These are phyloP conservation scores for Lithohypha guttulata DNA, from an alignment of 2,329 filamentous ascomycete genomes.

Conservation along the genomic window DNA sequence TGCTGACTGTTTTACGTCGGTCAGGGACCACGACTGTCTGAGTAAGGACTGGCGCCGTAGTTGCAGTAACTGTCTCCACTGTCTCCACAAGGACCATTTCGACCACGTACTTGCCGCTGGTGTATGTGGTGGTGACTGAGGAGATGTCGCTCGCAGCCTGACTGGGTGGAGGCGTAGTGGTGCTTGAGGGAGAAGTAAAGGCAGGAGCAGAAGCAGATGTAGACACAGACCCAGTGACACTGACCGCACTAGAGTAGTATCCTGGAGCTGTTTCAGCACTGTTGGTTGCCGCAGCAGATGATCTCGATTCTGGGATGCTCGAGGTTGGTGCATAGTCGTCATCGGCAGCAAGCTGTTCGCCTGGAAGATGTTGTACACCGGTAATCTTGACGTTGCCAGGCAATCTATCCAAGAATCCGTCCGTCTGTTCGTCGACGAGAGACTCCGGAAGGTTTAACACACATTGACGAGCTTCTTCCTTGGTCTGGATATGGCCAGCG, in stretches of 20 bases:
- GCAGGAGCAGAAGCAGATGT: conserved; percentile 2
- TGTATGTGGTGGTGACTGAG: conserved; percentile 9
- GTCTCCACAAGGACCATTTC: conserved; percentile 6
- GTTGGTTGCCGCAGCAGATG: not conserved
- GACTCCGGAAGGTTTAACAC: not conserved
- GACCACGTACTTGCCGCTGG: conserved; percentile 8
- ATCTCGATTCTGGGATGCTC: not conserved
- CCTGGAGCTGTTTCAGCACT: not conserved
- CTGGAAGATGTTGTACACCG: conserved; percentile 6
- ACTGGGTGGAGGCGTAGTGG: not conserved
- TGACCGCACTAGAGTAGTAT: not conserved
- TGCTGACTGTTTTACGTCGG: not conserved
- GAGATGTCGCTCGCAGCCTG: not conserved
- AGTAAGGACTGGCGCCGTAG: not conserved
- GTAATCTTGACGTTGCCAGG: conserved; percentile 5
- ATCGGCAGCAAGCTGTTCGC: not conserved
- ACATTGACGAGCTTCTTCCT: conserved; percentile 5
- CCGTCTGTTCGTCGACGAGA: not conserved
- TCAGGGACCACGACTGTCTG: not conserved
- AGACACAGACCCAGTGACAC: not conserved
- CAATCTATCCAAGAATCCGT: conserved; percentile 3
- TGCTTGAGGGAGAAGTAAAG: no score
- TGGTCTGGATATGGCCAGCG: conserved; percentile 5
- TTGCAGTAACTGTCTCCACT: conserved; percentile 2
- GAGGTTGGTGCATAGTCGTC: conserved; percentile 1